Evolutionary conservation across 2,329 filamentous ascomycete genomes (phyloP).

Genomic region (Ophiostoma fasciatum): DNA sequence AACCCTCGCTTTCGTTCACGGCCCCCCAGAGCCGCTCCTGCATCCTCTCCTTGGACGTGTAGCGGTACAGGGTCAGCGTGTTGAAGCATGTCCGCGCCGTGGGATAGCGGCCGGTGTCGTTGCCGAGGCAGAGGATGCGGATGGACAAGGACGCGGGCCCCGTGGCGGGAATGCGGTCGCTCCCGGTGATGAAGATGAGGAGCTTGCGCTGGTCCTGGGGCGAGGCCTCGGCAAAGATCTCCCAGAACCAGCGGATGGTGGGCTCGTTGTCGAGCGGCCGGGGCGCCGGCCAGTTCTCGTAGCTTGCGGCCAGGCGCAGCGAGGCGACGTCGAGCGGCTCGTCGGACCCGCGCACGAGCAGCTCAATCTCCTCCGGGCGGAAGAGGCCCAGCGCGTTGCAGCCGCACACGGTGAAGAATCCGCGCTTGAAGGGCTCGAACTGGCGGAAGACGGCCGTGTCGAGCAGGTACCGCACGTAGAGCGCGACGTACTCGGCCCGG

Average conservation of each 20-base stretch:
- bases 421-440: conserved; percentile 86
- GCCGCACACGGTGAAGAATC: conserved; percentile 83
- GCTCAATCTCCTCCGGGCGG: conserved; percentile 79
- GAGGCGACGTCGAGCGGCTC: conserved; percentile 67
- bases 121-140: conserved; percentile 59
- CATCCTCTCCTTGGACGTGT: conserved; percentile 49
- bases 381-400: conserved; percentile 81
- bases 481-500: conserved; percentile 70
- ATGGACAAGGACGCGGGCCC: conserved; percentile 69
- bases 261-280: conserved; percentile 45
- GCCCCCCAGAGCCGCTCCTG: conserved; percentile 68
- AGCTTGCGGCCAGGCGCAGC: conserved; percentile 61
- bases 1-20: conserved; percentile 81
- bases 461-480: conserved; percentile 68
- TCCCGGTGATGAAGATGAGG: conserved; percentile 77
- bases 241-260: conserved; percentile 78
- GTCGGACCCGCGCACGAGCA: conserved; percentile 72
- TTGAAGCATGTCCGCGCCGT: conserved; percentile 90
- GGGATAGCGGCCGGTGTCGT: conserved; percentile 61
- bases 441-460: conserved; percentile 66
- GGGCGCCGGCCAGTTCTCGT: conserved; percentile 59
- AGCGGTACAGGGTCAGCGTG: conserved; percentile 61
- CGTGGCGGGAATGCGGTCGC: conserved; percentile 79
- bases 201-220: conserved; percentile 61
- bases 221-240: conserved; percentile 52